Evolutionary conservation across 805 yeast species (phyloP).

Genomic region (Metschnikowia cerradonensis): DNA sequence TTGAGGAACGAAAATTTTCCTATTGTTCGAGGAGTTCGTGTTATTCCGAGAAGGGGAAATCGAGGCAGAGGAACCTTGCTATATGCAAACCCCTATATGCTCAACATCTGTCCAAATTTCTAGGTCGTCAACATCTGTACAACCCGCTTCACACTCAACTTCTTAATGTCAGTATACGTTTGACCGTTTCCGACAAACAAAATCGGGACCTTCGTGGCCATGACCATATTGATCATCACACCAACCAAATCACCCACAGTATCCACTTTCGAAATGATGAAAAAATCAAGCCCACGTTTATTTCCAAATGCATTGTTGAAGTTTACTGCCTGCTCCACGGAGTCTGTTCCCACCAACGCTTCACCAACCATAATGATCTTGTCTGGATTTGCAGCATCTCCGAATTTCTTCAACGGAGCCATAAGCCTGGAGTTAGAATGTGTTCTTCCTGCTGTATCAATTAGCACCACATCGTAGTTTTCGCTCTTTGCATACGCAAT

Average conservation of each 20-base stretch:
- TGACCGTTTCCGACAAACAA: slow-evolving; percentile 96
- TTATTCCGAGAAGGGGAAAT: not conserved
- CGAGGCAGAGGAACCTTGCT: not conserved
- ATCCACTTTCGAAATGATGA: slow-evolving; percentile 90
- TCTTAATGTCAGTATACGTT: slow-evolving; percentile 89
- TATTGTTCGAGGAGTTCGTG: not conserved
- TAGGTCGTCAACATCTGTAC: slow-evolving; percentile 75
- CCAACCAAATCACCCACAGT: slow-evolving; percentile 97
- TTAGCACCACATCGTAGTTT: slow-evolving; percentile 76
- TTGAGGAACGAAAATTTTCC: not conserved
- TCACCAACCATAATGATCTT: slow-evolving; percentile 98
- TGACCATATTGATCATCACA: slow-evolving; percentile 95
- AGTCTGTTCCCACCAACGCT: slow-evolving; percentile 95
- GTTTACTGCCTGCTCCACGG: slow-evolving; percentile 91
- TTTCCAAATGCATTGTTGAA: slow-evolving; percentile 92
- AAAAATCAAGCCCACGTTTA: slow-evolving; percentile 76
- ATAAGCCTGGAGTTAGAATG: slow-evolving; percentile 91
- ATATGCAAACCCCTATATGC: slow-evolving; percentile 39
- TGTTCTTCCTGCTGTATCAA: slow-evolving; percentile 97
- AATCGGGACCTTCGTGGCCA: slow-evolving; percentile 93
- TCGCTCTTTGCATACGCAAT: slow-evolving; percentile 71
- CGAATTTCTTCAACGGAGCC: slow-evolving; percentile 94
- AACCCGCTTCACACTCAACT: slow-evolving; percentile 88
- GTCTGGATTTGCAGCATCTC: slow-evolving; percentile 92
- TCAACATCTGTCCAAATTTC: slow-evolving; percentile 68